Percentiles rank a stretch among this genome's conserved stretches.
Conservation (phyloP, 2,329 filamentous ascomycete species). For the Fusarium graminum region DNA sequence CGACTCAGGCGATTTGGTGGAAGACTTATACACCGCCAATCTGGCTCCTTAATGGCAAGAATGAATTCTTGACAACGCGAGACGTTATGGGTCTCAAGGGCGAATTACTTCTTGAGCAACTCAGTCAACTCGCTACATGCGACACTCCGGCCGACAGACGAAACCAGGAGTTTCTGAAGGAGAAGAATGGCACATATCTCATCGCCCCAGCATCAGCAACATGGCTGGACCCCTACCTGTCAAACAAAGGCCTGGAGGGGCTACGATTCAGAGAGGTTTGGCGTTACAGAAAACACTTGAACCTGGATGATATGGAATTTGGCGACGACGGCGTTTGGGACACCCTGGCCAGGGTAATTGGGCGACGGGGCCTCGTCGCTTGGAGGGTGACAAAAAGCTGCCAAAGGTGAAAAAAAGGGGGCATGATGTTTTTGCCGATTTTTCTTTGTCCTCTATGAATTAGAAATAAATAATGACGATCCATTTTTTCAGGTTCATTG, state of each 20-base stretch:
- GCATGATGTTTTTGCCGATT: slow-evolving; percentile 6
- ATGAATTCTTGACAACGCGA: slow-evolving; percentile 75
- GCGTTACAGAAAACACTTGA: slow-evolving; percentile 76
- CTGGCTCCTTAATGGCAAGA: slow-evolving; percentile 83
- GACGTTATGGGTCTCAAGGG: slow-evolving; percentile 81
- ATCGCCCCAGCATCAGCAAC: slow-evolving; percentile 79
- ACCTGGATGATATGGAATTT: slow-evolving; percentile 85
- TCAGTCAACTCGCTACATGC: slow-evolving; percentile 72
- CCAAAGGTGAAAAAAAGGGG: slow-evolving; percentile 34
- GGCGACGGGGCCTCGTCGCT: slow-evolving; percentile 70
- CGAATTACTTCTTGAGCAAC: slow-evolving; percentile 68
- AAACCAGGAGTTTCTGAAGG: slow-evolving; percentile 69
- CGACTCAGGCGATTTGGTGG: slow-evolving; percentile 83
- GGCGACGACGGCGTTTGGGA: slow-evolving; percentile 80
- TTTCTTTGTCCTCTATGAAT: slow-evolving; percentile 28
- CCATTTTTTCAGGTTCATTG: slow-evolving; percentile 24
- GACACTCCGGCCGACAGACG: slow-evolving; percentile 69
- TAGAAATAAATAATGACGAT: slow-evolving; percentile 42
- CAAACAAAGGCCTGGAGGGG: slow-evolving; percentile 70
- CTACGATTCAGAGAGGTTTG: slow-evolving; percentile 78
- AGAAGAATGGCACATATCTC: slow-evolving; percentile 75
- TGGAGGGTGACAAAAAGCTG: slow-evolving; percentile 77
- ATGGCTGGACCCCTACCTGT: slow-evolving; percentile 74
- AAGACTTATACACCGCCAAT: slow-evolving; percentile 87
- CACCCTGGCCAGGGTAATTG: slow-evolving; percentile 76